Base-by-base conservation (phyloP, 164 flowering plant species). In the Piper betle region DNA sequence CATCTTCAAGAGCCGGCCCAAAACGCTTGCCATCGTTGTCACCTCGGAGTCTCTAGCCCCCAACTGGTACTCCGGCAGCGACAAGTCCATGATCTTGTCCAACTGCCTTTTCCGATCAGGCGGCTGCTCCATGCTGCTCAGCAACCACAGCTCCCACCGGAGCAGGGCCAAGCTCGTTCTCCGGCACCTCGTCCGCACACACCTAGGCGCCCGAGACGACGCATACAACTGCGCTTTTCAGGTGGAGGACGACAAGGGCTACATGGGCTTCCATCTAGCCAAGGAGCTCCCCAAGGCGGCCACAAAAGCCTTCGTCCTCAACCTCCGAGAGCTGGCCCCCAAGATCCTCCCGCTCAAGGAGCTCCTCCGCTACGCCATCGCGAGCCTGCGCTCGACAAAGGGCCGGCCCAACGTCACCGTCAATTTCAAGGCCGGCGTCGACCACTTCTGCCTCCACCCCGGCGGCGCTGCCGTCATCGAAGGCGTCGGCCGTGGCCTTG, bases 401-500 rank as follows among this genome's bases (percentile, higher is more conserved):
- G 18, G n/a, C n/a, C n/a, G 20, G 40, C n/a, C 13, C 46, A 20
- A 40, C 8, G 59, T 52, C 19, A 61, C 69, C 7, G 62, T 84
- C 67, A 73, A 80, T 53, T 71, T 84, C 4, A 84, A 84, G 72
- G n/a, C 77, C 1, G 83, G 81, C 0, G 62, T 78, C 0, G 82
- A 84, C 12, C 86, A 84, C 62, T 80, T 84, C 69, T 84, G 88
- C 48, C 63, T 84, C 17, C 88, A 80, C 63, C 72, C 88, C 0
- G 81, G 82, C 12, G 85, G 82, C 15, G 67, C 56, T 39, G 85
- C 84, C 3, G 82, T 81, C 2, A 74, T 84, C 17, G 77, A 84
- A 40, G 85, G 74, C 5, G 69, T 78, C 16, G 82, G 78, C 6
- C 66, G 58, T 67, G 77, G 80, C 39, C 65, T 85, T 18, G 75